A percentile compares a stretch with the other conserved stretches of the same genome.
phyloP scores from a whole-genome alignment of 2,329 filamentous ascomycete genomes.

The Hypocrella siamensis region DNA sequence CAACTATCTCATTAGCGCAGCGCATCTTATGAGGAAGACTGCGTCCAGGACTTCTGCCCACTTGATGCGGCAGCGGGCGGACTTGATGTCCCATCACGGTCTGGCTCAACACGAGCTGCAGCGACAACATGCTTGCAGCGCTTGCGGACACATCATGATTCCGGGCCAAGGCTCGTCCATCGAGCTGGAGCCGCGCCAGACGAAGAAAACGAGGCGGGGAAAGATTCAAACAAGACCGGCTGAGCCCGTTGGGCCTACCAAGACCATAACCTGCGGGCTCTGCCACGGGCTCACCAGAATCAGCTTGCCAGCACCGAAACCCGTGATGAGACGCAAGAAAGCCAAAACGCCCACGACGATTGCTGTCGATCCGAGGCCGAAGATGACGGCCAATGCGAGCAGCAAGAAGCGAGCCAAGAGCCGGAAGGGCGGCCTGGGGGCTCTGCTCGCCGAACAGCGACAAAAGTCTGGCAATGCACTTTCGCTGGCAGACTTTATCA shows the following conservation, averaged over 20 bases:
- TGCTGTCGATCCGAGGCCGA: conserved; percentile 6
- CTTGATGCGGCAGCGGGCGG: conserved; percentile 37
- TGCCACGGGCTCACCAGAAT: conserved; percentile 29
- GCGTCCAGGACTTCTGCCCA: conserved; percentile 43
- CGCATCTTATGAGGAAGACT: conserved; percentile 35
- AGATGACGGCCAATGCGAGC: conserved; percentile 32
- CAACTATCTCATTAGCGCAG: conserved; percentile 39
- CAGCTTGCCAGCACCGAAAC: conserved; percentile 21
- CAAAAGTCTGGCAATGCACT: conserved; percentile 26
- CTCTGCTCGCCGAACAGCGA: conserved; percentile 39
- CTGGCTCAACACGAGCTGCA: conserved; percentile 29
- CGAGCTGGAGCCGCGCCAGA: conserved; percentile 17
- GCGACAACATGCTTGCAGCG: conserved; percentile 37
- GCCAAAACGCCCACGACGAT: conserved; percentile 4
- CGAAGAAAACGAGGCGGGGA: neutral
- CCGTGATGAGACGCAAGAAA: conserved; percentile 10
- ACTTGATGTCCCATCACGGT: conserved; percentile 31
- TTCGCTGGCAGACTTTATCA: conserved; percentile 40
- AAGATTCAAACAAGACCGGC: neutral
- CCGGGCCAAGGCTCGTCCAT: conserved; percentile 28
- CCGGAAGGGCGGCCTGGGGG: conserved; percentile 50
- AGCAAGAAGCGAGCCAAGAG: conserved; percentile 52
- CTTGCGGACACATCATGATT: conserved; percentile 46
- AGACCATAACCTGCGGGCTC: conserved; percentile 23
- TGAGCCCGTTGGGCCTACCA: conserved; percentile 4